Evolutionary conservation across 257 asterid species (phyloP), one percentile per base, ranked within the genome.

Genomic region (Scutellaria minor): DNA sequence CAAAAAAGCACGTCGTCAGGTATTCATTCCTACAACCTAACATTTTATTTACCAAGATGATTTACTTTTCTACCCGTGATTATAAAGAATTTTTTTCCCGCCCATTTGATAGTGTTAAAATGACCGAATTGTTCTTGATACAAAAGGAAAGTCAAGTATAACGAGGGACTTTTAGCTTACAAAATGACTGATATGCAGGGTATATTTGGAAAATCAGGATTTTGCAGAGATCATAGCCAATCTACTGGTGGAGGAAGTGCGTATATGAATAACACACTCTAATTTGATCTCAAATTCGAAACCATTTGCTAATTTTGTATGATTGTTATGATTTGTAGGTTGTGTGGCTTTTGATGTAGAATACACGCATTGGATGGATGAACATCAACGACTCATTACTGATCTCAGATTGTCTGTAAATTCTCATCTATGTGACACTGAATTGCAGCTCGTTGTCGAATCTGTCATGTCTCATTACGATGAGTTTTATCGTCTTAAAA

Each of bases 381-480:
- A 78, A 46, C 89, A 85, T 41, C 68, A 75, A 18, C 72, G 73
- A 14, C 77, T 77, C 13, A 72, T 73, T 2, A 31, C 45, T 9
- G 84, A 87, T 75, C 84, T 93, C 66, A 77, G 98, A 70, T 68
- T 83, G 39, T 94, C 96, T 42, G 74, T 91, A 42, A 86, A 79
- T 62, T 79, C 89, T 59, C 87, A 78, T 9, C 41, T 66, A 40
- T 82, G 84, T 0, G 96, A 89, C 66, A 2, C 45, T 18, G 80
- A 72, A 14, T 72, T 85, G 12, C 71, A 79, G 11, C 76, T 61
- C 1, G 35, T 75, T 2, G 85, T 84, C 4, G 83, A 69, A 8
- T 66, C 60, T 37, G 67, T 77, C 5, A 55, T 77, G 67, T 70
- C 79, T 9, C 80, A 91, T 70, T 87, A 91, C 37, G 90, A 87